Percentiles rank a stretch among this genome's conserved stretches.
Conservation (phyloP, 345 rosid species). For the Citrus mangshanensis region DNA sequence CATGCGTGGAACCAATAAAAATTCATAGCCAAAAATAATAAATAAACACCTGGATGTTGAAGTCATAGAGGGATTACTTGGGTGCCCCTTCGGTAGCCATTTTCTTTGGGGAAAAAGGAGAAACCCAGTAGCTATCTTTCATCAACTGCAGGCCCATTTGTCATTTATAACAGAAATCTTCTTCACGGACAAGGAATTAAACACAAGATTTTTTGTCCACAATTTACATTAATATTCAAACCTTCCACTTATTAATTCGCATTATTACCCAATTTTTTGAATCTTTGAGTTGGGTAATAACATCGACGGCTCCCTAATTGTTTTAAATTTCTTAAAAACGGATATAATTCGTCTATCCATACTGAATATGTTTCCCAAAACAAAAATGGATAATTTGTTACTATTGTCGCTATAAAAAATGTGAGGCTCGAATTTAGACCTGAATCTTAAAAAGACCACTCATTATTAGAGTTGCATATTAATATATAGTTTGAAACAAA, state of each 20-base stretch:
- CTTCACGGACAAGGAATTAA: not conserved
- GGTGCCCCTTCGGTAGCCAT: constrained; percentile 42
- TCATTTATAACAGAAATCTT: not conserved
- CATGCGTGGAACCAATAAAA: not conserved
- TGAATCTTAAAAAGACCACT: too few species aligned
- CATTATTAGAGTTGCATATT: too few species aligned
- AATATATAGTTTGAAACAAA: too few species aligned
- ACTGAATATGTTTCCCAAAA: too few species aligned
- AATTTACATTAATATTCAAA: not conserved
- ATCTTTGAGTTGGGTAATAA: not conserved
- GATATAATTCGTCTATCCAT: too few species aligned
- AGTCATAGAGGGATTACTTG: too few species aligned
- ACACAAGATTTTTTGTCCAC: not conserved
- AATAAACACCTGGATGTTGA: too few species aligned
- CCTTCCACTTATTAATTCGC: not conserved
- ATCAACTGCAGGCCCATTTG: not conserved
- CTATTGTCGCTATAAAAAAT: too few species aligned
- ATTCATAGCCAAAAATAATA: not conserved
- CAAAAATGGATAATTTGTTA: too few species aligned
- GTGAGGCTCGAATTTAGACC: too few species aligned
- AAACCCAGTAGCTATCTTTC: constrained; percentile 24
- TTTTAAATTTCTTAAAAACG: too few species aligned
- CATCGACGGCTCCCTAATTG: not conserved
- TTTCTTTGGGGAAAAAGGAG: constrained; percentile 21
- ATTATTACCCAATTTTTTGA: not conserved